Evolutionary conservation across 306 rosid genomes (phyloP).

Genomic region (Leucaena leucocephala): DNA sequence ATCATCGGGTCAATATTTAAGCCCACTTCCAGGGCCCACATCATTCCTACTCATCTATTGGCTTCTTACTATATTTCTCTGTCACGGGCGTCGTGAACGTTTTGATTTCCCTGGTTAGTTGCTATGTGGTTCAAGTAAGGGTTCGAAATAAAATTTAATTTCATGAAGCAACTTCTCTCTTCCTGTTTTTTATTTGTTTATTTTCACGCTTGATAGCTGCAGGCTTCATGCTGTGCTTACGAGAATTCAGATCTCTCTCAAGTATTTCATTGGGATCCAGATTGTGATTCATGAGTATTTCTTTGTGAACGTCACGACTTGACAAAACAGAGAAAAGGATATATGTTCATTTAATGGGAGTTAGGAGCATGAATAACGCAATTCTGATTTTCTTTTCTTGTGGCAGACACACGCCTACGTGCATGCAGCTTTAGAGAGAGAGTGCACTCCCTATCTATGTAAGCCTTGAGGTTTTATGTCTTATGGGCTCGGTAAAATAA

Average conservation of each 20-base stretch:
- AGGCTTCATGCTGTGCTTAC: background rate
- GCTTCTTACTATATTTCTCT: background rate
- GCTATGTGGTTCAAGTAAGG: background rate
- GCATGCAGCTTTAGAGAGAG: background rate
- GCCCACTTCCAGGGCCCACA: slow-evolving; percentile 42
- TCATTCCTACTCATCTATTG: background rate
- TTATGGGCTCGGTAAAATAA: background rate
- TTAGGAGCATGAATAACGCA: too few species aligned
- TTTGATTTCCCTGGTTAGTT: background rate
- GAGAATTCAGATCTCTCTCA: background rate
- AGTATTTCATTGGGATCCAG: too few species aligned
- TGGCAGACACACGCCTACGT: too few species aligned
- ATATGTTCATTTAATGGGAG: too few species aligned
- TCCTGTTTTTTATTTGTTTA: too few species aligned
- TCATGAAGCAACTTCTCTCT: background rate
- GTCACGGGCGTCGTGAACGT: background rate
- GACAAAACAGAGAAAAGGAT: too few species aligned
- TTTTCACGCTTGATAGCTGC: background rate
- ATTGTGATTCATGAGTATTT: too few species aligned
- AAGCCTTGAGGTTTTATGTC: too few species aligned
- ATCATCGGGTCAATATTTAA: slow-evolving; percentile 41
- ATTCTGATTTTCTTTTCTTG: too few species aligned
- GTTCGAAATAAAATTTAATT: background rate
- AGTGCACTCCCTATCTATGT: background rate
- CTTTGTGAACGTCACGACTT: too few species aligned